Conservation (phyloP, 129 eudicot species). For the Artemisia tridentata region DNA sequence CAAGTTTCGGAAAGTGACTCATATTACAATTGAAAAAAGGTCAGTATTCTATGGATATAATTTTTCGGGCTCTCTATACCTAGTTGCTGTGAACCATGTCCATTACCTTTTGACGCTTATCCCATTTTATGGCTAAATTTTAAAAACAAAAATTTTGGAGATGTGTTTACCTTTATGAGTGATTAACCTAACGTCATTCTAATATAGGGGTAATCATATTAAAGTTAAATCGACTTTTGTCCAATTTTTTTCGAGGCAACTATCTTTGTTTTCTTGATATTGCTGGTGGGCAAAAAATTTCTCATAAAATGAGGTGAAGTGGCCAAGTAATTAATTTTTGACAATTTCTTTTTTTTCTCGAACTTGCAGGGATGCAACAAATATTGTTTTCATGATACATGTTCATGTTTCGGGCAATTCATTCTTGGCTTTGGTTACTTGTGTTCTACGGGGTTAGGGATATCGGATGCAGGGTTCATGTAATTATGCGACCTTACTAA, state of each 20-base stretch:
- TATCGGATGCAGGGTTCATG: conserved; percentile 15
- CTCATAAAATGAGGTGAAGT: no score
- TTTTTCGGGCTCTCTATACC: neutral
- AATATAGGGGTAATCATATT: neutral
- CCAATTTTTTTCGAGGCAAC: no score
- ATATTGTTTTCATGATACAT: neutral
- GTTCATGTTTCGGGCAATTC: conserved; percentile 58
- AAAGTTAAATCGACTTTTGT: no score
- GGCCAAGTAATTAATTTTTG: no score
- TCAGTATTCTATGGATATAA: neutral
- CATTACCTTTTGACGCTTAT: neutral
- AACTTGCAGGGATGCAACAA: conserved; percentile 23
- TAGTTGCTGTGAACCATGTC: neutral
- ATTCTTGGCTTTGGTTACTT: conserved; percentile 80
- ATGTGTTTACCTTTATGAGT: neutral
- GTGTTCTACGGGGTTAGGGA: conserved; percentile 26
- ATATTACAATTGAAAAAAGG: conserved; percentile 34
- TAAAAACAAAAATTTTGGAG: neutral
- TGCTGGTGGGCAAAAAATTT: no score
- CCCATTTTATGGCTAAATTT: neutral
- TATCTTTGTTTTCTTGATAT: no score
- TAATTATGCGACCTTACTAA: conserved; percentile 7
- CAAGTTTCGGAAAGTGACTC: conserved; percentile 36
- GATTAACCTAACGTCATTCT: neutral
- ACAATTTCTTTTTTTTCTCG: neutral